Conservation (phyloP, 2,329 filamentous ascomycete species). For the Fusarium domesticum region DNA sequence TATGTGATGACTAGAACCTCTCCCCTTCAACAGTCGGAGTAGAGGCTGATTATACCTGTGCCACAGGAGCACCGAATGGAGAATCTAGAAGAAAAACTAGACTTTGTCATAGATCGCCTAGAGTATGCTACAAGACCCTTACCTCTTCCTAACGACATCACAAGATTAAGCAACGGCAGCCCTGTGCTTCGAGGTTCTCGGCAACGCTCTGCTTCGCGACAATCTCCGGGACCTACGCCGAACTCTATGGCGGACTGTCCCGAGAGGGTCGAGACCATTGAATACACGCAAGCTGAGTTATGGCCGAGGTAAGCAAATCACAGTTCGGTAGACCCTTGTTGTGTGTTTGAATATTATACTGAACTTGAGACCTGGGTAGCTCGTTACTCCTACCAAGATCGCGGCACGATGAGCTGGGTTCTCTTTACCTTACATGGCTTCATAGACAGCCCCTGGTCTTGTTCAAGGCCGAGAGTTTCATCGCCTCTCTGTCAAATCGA, state of each 20-base stretch:
- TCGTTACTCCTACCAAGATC: background rate
- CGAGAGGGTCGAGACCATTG: background rate
- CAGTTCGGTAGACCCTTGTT: too few species aligned
- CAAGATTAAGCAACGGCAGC: background rate
- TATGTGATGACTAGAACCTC: background rate
- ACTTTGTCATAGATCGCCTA: slow-evolving; percentile 21
- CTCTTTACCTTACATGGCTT: slow-evolving; percentile 45
- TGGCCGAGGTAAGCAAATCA: background rate
- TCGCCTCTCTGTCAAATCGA: slow-evolving; percentile 38
- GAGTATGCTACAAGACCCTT: slow-evolving; percentile 4
- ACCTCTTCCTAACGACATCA: background rate
- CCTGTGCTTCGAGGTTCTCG: background rate
- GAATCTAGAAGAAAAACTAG: slow-evolving; percentile 29
- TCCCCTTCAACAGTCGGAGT: background rate
- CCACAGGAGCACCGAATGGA: slow-evolving; percentile 35
- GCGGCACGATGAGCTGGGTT: background rate
- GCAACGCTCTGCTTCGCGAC: too few species aligned
- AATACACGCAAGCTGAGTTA: background rate
- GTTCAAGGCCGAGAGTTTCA: slow-evolving; percentile 41
- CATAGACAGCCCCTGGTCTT: slow-evolving; percentile 49
- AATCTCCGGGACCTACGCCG: background rate
- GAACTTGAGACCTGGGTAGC: too few species aligned
- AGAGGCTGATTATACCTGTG: background rate
- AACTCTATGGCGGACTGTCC: background rate
- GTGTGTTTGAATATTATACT: too few species aligned